A percentile compares a stretch with the other conserved stretches of the same genome.
phyloP scores from a whole-genome alignment of 192 early-diverging fungal species.

The Blastocladiella britannica region DNA sequence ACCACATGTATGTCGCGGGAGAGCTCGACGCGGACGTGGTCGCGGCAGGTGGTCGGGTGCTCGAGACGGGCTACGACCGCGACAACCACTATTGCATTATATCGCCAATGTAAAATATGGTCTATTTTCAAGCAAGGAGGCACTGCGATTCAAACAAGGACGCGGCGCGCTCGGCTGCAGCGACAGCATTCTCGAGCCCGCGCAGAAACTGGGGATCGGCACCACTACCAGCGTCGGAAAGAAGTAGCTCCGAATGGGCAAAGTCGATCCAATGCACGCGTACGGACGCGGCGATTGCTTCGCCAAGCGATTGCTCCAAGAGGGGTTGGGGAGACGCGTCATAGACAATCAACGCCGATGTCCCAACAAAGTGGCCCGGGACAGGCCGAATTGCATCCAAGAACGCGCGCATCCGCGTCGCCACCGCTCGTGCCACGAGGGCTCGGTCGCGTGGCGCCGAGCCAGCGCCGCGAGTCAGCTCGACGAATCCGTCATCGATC shows the following conservation, averaged over 20 bases:
- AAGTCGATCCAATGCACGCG: not conserved
- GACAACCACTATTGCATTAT: slow-evolving; percentile 93
- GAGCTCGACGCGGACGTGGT: slow-evolving; percentile 57
- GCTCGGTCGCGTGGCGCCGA: not conserved
- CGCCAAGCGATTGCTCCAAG: too few relatives aligned
- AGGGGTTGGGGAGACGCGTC: not conserved
- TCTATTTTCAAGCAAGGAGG: not conserved
- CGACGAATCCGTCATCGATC: not conserved
- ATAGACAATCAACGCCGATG: not conserved
- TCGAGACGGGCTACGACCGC: slow-evolving; percentile 66
- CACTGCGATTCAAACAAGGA: not conserved
- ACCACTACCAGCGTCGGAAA: not conserved
- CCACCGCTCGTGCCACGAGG: not conserved
- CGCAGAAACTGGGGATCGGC: not conserved
- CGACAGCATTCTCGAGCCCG: not conserved
- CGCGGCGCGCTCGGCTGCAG: not conserved
- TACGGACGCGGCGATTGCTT: not conserved
- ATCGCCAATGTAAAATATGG: too few relatives aligned
- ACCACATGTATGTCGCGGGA: slow-evolving; percentile 72
- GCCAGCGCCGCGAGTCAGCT: not conserved
- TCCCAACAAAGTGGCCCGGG: not conserved
- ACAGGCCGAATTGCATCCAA: not conserved
- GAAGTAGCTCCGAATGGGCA: not conserved
- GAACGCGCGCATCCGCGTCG: not conserved
- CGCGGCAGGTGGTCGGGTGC: slow-evolving; percentile 27